Conservation (phyloP, 1,284 basidiomycete species). For the Trichosporon inkin region DNA sequence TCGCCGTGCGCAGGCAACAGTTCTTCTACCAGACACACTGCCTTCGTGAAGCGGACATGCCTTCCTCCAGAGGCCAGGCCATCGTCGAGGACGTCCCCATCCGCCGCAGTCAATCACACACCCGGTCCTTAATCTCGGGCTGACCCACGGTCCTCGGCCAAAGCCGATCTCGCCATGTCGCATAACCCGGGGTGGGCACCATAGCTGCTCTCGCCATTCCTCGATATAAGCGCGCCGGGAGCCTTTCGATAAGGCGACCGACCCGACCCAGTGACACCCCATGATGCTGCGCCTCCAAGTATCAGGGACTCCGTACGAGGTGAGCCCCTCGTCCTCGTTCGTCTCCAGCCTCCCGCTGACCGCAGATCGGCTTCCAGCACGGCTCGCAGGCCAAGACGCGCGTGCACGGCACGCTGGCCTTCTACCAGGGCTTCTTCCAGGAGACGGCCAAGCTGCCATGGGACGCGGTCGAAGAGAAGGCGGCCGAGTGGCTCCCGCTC, state of each 20-base stretch:
- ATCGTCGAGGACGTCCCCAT: too few species aligned
- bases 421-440: slow-evolving; percentile 21
- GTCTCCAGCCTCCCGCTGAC: not conserved
- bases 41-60: too few species aligned
- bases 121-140: too few species aligned
- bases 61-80: too few species aligned
- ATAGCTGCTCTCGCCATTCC: not conserved
- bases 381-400: slow-evolving; percentile 13
- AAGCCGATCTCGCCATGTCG: too few species aligned
- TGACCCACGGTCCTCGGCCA: too few species aligned
- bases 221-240: not conserved
- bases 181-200: too few species aligned
- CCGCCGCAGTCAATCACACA: too few species aligned
- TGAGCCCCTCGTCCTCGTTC: not conserved
- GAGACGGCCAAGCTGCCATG: slow-evolving; percentile 18
- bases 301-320: slow-evolving; percentile 20
- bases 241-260: too few species aligned
- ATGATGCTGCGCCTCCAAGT: slow-evolving; percentile 15
- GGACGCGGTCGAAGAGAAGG: slow-evolving; percentile 15
- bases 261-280: not conserved
- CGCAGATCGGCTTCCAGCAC: slow-evolving; percentile 20
- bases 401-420: slow-evolving; percentile 21
- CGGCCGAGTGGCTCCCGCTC: slow-evolving; percentile 18
- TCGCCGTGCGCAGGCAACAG: too few species aligned
- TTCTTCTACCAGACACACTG: too few species aligned